Conservation (phyloP, 768 basidiomycete species). For the Russula vinacea region DNA sequence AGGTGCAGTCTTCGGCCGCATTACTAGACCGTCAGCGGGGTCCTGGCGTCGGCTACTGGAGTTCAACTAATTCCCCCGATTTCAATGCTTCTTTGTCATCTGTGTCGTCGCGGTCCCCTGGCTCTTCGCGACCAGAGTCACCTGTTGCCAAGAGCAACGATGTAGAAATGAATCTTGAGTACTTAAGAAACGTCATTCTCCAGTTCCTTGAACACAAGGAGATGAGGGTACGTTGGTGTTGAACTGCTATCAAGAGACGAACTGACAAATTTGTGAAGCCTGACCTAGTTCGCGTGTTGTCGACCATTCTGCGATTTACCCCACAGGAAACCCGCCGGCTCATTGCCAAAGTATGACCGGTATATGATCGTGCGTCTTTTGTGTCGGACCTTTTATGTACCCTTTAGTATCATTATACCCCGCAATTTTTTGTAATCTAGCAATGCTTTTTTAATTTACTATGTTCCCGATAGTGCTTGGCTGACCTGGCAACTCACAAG, state of each 20-base stretch:
- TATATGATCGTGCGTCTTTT: too few species aligned
- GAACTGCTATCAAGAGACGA: constrained; percentile 5
- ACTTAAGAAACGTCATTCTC: constrained; percentile 90
- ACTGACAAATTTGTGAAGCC: constrained; percentile 47
- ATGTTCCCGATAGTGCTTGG: background rate
- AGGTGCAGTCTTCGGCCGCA: constrained; percentile 90
- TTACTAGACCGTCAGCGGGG: constrained; percentile 86
- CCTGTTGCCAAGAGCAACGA: constrained; percentile 51
- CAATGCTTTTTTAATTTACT: constrained; percentile 4
- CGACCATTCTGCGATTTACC: constrained; percentile 90
- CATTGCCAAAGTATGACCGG: constrained; percentile 74
- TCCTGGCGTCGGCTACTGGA: constrained; percentile 94
- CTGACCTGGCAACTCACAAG: background rate
- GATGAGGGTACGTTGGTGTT: constrained; percentile 72
- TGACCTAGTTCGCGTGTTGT: constrained; percentile 85
- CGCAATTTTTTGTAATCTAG: constrained; percentile 9
- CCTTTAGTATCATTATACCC: constrained; percentile 9
- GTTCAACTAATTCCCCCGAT: constrained; percentile 39
- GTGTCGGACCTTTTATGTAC: background rate
- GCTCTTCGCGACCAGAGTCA: constrained; percentile 35
- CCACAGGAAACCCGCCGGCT: constrained; percentile 90
- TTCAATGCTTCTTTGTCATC: constrained; percentile 38
- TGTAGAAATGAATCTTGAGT: constrained; percentile 94
- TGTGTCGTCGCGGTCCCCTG: constrained; percentile 40
- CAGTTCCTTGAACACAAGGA: constrained; percentile 99